A percentile compares a stretch with the other conserved stretches of the same genome.
Conservation (phyloP, 2,329 filamentous ascomycete species). For the Clarireedia sp. region DNA sequence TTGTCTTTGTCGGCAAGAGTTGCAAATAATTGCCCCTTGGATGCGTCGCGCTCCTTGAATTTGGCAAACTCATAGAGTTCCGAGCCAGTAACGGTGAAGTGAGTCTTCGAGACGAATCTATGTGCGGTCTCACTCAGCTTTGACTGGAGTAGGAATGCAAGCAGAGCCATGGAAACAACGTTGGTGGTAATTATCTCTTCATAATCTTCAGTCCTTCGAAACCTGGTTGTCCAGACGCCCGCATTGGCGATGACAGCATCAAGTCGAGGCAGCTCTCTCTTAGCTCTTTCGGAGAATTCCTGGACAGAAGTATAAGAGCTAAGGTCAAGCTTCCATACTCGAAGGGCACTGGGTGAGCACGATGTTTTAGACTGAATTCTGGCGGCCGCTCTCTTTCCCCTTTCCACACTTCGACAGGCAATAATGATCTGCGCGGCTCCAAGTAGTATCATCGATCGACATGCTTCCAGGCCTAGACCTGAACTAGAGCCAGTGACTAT, state of each 20-base stretch:
- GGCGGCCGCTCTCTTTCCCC: slow-evolving; percentile 16
- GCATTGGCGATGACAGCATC: slow-evolving; percentile 13
- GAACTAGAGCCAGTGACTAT: slow-evolving; percentile 44
- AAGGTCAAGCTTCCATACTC: slow-evolving; percentile 17
- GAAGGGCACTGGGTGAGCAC: not conserved
- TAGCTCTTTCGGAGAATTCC: slow-evolving; percentile 8
- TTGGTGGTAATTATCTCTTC: slow-evolving; percentile 40
- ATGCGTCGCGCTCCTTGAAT: not conserved
- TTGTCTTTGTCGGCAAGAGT: not conserved
- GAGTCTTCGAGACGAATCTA: not conserved
- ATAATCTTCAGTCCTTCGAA: slow-evolving; percentile 26
- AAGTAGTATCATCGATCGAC: slow-evolving; percentile 30
- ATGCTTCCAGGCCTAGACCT: slow-evolving; percentile 40
- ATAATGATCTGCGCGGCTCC: slow-evolving; percentile 24
- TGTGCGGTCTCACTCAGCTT: slow-evolving; percentile 31
- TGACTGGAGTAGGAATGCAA: slow-evolving; percentile 38
- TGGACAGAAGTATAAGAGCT: slow-evolving; percentile 12
- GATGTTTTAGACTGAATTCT: slow-evolving; percentile 11
- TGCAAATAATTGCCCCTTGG: not conserved
- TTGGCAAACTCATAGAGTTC: not conserved
- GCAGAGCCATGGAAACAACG: slow-evolving; percentile 39
- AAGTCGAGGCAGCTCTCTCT: slow-evolving; percentile 8
- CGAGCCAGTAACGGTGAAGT: slow-evolving; percentile 12
- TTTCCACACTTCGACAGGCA: slow-evolving; percentile 14
- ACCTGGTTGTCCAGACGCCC: slow-evolving; percentile 7